Evolutionary conservation across 805 yeast species (phyloP).

Genomic region (Zygoascus tannicola): DNA sequence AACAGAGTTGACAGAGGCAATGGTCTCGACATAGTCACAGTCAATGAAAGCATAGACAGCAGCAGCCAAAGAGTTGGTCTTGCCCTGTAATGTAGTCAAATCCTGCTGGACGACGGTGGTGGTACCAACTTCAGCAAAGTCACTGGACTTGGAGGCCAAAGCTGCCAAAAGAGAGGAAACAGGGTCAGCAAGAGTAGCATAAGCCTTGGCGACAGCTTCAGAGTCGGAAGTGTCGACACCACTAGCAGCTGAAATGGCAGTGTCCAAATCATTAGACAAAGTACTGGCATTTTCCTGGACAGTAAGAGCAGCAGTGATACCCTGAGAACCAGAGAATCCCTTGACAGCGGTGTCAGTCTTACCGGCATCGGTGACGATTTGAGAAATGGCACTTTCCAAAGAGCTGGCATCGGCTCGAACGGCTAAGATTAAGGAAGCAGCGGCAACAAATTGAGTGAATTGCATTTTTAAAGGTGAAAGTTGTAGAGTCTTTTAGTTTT

Average conservation of each 20-base stretch:
- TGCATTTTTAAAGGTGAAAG: not conserved
- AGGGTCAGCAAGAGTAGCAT: slow-evolving; percentile 8
- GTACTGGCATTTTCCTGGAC: slow-evolving; percentile 21
- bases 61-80: slow-evolving; percentile 3
- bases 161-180: slow-evolving; percentile 13
- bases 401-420: slow-evolving; percentile 1
- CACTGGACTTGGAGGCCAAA: slow-evolving; percentile 20
- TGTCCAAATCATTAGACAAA: slow-evolving; percentile 16
- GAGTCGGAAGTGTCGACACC: slow-evolving; percentile 12
- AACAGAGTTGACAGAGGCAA: slow-evolving; percentile 10
- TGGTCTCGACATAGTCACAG: slow-evolving; percentile 10
- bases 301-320: slow-evolving; percentile 24
- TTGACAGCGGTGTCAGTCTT: slow-evolving; percentile 10
- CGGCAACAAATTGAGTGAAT: not conserved
- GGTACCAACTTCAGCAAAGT: slow-evolving; percentile 19
- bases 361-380: slow-evolving; percentile 4
- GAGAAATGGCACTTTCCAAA: not conserved
- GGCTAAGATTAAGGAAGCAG: slow-evolving; percentile 1
- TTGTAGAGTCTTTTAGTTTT: too few species aligned
- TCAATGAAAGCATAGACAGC: slow-evolving; percentile 9
- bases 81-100: slow-evolving; percentile 5
- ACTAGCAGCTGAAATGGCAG: slow-evolving; percentile 8
- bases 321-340: slow-evolving; percentile 12
- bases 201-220: slow-evolving; percentile 8
- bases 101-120: slow-evolving; percentile 11